Conservation (phyloP, 176 grass and related monocot species). For the Avena atlantica region DNA sequence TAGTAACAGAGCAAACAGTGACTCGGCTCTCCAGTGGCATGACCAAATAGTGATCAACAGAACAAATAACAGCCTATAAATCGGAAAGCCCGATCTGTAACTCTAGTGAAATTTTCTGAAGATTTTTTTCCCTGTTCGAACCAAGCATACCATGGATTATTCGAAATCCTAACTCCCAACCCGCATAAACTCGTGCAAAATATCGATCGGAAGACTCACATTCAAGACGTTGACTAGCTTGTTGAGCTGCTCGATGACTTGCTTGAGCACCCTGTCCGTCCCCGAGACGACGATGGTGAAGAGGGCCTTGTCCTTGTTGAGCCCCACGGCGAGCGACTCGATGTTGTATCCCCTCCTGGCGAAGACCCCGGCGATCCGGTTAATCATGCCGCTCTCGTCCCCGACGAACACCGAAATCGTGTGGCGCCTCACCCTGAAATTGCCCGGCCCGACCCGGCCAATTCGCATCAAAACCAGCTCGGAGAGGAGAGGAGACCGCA, state of each 20-base stretch:
- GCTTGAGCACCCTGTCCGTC: conserved; percentile 73
- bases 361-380: conserved; percentile 94
- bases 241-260: conserved; percentile 94
- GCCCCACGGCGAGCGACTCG: conserved; percentile 93
- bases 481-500: neutral
- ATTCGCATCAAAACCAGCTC: neutral
- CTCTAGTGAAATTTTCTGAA: neutral
- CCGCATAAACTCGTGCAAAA: no score
- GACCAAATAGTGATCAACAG: neutral
- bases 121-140: neutral
- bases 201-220: conserved; percentile 51
- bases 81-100: neutral
- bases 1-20: neutral
- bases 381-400: conserved; percentile 98
- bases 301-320: conserved; percentile 96
- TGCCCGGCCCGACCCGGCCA: neutral
- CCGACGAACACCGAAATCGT: conserved; percentile 95
- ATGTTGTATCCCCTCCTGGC: conserved; percentile 97
- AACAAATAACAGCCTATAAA: neutral
- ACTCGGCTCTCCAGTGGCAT: neutral
- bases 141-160: no score
- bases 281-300: conserved; percentile 96
- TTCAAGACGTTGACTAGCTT: conserved; percentile 88
- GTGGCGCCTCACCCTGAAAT: conserved; percentile 80
- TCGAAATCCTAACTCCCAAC: no score